phyloP scores from a whole-genome alignment of 345 rosid genomes.

The Lagerstroemia speciosa region DNA sequence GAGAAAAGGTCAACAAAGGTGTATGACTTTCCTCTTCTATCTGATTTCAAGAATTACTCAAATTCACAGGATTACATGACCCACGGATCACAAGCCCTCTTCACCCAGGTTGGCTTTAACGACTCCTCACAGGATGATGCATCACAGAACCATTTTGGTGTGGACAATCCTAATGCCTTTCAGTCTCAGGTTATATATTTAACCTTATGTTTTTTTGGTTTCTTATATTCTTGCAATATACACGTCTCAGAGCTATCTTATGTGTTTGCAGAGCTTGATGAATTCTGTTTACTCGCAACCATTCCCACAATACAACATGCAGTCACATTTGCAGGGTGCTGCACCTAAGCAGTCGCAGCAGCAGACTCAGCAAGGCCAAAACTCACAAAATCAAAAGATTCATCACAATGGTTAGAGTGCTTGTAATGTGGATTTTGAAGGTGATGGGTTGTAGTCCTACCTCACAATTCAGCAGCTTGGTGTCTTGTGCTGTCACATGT shows the following conservation, averaged over 20 bases:
- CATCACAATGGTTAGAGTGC: slow-evolving; percentile 56
- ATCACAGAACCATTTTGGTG: slow-evolving; percentile 70
- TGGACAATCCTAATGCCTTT: slow-evolving; percentile 55
- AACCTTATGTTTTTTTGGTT: neutral
- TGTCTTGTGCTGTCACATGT: slow-evolving; percentile 51
- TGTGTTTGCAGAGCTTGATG: slow-evolving; percentile 60
- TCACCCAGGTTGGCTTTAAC: slow-evolving; percentile 80
- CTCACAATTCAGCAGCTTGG: slow-evolving; percentile 65
- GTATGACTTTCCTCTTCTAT: neutral
- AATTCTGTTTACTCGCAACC: slow-evolving; percentile 95
- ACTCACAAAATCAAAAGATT: slow-evolving; percentile 71
- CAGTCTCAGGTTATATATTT: slow-evolving; percentile 73
- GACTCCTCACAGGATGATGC: slow-evolving; percentile 85
- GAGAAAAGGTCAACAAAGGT: neutral
- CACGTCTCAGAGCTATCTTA: neutral
- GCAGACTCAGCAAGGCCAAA: slow-evolving; percentile 67
- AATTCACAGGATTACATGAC: slow-evolving; percentile 69
- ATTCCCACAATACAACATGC: slow-evolving; percentile 71
- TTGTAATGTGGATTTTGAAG: slow-evolving; percentile 12
- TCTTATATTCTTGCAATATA: neutral
- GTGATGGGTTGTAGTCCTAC: slow-evolving; percentile 54
- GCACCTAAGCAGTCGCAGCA: slow-evolving; percentile 35
- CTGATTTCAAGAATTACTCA: neutral
- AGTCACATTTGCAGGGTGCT: slow-evolving; percentile 51
- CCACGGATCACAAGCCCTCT: slow-evolving; percentile 91